Evolutionary conservation across 1,284 basidiomycete species (phyloP), one percentile per base, ranked within the genome.

Genomic region (Cutaneotrichosporon sp.): DNA sequence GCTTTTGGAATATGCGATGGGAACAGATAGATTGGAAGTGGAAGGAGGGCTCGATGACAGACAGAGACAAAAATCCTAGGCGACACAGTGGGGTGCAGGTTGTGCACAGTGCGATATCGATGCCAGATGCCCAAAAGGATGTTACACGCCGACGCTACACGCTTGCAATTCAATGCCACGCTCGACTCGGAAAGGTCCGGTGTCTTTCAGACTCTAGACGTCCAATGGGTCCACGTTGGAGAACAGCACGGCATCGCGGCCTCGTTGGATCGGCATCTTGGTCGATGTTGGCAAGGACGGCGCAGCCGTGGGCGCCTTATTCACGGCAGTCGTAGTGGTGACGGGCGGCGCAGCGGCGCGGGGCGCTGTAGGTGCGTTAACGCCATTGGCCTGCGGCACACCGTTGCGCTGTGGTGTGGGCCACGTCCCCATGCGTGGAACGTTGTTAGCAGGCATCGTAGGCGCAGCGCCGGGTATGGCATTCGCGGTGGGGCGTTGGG

Each of bases 171-270:
- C 29, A 14, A n/a, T n/a, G n/a, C n/a, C n/a, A n/a, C 35, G 35
- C 19, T 22, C 35, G 24, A 41, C 38, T 26, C 20, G 24, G 14
- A 22, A n/a, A n/a, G n/a, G n/a, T n/a, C n/a, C n/a, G n/a, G n/a
- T n/a, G n/a, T n/a, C n/a, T n/a, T 31, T 14, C 29, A 41, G 24
- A 26, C 38, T 10, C 19, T 51, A 61, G 26, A 61, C 57, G 50
- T 61, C 60, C 42, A 55, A 20, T 17, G 54, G 33, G 51, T 65
- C 63, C 50, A 57, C 46, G 45, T 61, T 63, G 32, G 64, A 52
- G 47, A 68, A 71, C 22, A 71, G 52, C 5, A 71, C 68, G 6
- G 68, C 68, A 49, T 71, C 68, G 22, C 66, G 58, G n/a, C 68
- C 68, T 19, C 64, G 62, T 48, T 65, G 64, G 9, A 68, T 61